These are phyloP conservation scores for Triticum monococcum DNA, from an alignment of 176 grass and related monocot species.

Conservation along the genomic window DNA sequence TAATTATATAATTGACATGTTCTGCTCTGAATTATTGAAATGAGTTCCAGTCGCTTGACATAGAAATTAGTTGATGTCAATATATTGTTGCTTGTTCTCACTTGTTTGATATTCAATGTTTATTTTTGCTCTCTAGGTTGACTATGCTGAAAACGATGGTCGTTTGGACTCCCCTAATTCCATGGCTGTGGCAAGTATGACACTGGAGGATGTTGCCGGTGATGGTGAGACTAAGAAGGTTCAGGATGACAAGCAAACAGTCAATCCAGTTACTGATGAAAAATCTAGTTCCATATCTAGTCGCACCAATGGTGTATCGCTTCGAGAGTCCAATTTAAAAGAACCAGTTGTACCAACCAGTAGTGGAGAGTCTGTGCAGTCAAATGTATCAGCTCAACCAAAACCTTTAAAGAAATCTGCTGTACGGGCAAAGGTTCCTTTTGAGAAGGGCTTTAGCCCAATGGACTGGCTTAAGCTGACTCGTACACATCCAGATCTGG, in stretches of 20 bases:
- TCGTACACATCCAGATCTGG: conserved; percentile 77
- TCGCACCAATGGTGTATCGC: background rate
- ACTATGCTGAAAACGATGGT: conserved; percentile 35
- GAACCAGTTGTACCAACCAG: conserved; percentile 25
- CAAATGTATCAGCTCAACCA: conserved; percentile 34
- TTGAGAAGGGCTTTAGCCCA: conserved; percentile 88
- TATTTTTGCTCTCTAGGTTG: conserved; percentile 46
- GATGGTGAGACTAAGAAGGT: conserved; percentile 23
- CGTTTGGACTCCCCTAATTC: conserved; percentile 65
- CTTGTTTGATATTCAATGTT: background rate
- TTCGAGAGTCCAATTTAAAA: conserved; percentile 5
- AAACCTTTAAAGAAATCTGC: conserved; percentile 68
- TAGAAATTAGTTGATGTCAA: background rate
- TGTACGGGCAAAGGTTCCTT: conserved; percentile 71
- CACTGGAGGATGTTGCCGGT: conserved; percentile 41
- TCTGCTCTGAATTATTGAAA: background rate
- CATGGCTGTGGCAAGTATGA: conserved; percentile 56
- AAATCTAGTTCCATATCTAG: conserved; percentile 26
- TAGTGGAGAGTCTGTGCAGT: conserved; percentile 23
- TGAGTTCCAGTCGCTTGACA: background rate
- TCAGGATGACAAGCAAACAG: background rate
- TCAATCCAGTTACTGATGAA: conserved; percentile 16
- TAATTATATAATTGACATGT: background rate
- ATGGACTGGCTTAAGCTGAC: conserved; percentile 96
- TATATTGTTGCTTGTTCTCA: background rate